These are phyloP conservation scores for Leersia perrieri DNA, from an alignment of 176 grass and related monocot genomes.

Conservation along the genomic window DNA sequence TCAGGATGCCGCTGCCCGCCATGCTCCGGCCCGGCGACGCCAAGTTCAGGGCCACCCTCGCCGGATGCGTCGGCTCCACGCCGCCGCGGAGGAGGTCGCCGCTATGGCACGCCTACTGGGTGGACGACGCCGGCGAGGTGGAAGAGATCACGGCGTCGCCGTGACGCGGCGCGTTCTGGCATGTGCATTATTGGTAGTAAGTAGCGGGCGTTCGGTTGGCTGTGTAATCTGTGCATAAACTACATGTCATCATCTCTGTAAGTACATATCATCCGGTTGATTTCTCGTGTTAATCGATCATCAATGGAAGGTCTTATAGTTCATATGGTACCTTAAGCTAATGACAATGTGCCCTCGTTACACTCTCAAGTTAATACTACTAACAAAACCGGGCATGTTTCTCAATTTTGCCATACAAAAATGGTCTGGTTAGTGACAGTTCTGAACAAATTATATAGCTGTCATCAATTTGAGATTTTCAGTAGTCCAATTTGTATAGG, in stretches of 20 bases:
- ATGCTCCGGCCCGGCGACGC: conserved; percentile 66
- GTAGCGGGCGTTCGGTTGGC: neutral
- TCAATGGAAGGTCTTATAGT: neutral
- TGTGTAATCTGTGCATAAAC: conserved; percentile 46
- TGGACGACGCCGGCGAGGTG: conserved; percentile 21
- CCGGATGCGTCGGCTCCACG: conserved; percentile 53
- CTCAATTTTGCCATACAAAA: too few relatives aligned
- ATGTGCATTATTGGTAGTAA: conserved; percentile 29
- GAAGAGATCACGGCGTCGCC: neutral
- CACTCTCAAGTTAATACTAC: neutral
- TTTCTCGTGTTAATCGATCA: conserved; percentile 18
- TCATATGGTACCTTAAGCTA: neutral
- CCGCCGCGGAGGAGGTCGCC: conserved; percentile 57
- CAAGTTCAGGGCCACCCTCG: conserved; percentile 57
- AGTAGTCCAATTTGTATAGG: neutral
- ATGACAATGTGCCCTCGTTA: neutral
- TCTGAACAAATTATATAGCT: neutral
- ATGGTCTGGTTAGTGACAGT: neutral
- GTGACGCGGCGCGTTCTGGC: neutral
- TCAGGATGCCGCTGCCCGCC: conserved; percentile 59
- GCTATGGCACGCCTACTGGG: conserved; percentile 58
- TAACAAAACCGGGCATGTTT: neutral
- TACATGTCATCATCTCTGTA: conserved; percentile 4
- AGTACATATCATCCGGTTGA: conserved; percentile 10
- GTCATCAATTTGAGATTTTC: neutral